Conservation (phyloP, 345 rosid species). For the Gynandropsis gynandra region DNA sequence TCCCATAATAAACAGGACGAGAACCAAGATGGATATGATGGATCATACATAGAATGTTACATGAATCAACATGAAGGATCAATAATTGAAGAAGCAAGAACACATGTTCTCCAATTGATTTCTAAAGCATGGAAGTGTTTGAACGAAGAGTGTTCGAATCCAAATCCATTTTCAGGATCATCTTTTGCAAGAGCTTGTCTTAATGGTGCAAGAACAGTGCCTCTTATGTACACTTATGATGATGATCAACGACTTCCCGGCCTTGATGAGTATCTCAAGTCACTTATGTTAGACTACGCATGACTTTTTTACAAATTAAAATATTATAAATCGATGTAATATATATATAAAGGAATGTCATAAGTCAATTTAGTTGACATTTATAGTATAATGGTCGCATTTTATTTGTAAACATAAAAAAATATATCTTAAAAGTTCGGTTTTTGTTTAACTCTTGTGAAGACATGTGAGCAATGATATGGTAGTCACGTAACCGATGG, state of each 20-base stretch:
- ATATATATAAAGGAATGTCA: too few species aligned
- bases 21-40: slow-evolving; percentile 47
- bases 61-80: slow-evolving; percentile 32
- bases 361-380: too few species aligned
- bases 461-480: too few species aligned
- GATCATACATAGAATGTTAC: slow-evolving; percentile 52
- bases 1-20: slow-evolving; percentile 34
- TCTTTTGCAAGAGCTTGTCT: slow-evolving; percentile 26
- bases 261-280: slow-evolving; percentile 8
- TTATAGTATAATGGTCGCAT: too few species aligned
- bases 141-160: slow-evolving; percentile 36
- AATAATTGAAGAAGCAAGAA: slow-evolving; percentile 28
- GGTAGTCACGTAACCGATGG: too few species aligned
- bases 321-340: too few species aligned
- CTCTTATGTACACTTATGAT: slow-evolving; percentile 40
- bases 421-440: too few species aligned
- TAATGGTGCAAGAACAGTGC: slow-evolving; percentile 38
- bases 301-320: too few species aligned
- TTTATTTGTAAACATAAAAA: too few species aligned
- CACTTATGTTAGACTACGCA: too few species aligned
- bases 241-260: slow-evolving; percentile 25
- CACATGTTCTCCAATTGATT: slow-evolving; percentile 30
- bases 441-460: too few species aligned
- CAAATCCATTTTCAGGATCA: slow-evolving; percentile 28
- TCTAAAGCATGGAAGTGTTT: slow-evolving; percentile 49